A percentile compares a stretch with the other conserved stretches of the same genome.
Conservation (phyloP, 441 rosid genomes). For the Adansonia madagascariensis region DNA sequence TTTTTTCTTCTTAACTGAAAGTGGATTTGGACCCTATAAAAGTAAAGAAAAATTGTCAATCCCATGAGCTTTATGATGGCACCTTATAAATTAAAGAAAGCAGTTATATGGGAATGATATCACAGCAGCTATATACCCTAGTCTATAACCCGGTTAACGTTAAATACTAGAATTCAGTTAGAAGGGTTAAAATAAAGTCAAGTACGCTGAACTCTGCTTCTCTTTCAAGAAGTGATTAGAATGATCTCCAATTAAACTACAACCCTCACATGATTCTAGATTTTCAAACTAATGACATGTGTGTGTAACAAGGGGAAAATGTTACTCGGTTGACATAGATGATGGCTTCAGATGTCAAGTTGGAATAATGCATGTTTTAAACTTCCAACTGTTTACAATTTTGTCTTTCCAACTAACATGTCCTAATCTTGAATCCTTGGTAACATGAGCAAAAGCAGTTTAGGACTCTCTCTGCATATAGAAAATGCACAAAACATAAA, state of each 20-base stretch:
- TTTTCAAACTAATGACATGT: background rate
- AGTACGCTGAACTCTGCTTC: background rate
- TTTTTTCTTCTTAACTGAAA: constrained; percentile 77
- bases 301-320: background rate
- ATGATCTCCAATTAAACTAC: background rate
- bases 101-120: constrained; percentile 1
- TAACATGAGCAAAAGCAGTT: background rate
- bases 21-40: constrained; percentile 86
- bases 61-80: background rate
- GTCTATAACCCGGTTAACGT: background rate
- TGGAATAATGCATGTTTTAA: background rate
- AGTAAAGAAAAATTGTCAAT: constrained; percentile 24
- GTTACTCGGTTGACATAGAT: background rate
- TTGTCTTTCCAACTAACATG: background rate
- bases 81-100: constrained; percentile 7
- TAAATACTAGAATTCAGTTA: background rate
- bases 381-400: background rate
- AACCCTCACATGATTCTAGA: background rate
- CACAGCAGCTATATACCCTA: background rate
- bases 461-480: background rate
- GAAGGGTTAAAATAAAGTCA: background rate
- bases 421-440: background rate
- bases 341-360: background rate
- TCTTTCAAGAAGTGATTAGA: background rate
- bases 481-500: background rate